Conservation (phyloP, 805 yeast genomes). For the Pichia occidentalis region DNA sequence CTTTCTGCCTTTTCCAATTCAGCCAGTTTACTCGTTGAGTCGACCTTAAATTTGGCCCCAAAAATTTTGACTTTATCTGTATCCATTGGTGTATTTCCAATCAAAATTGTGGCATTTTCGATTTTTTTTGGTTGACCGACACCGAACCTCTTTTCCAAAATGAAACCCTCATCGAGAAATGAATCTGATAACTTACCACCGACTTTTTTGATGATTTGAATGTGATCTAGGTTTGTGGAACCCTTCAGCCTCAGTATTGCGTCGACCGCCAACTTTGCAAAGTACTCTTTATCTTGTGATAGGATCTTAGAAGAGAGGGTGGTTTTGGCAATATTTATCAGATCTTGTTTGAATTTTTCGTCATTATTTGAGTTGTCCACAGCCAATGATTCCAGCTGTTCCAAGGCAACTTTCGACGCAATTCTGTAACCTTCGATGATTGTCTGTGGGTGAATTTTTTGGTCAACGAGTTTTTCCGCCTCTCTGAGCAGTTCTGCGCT, state of each 20-base stretch:
- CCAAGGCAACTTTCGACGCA: constrained; percentile 79
- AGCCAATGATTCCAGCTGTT: constrained; percentile 70
- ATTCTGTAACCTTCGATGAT: constrained; percentile 93
- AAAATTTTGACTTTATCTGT: constrained; percentile 96
- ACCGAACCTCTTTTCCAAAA: constrained; percentile 86
- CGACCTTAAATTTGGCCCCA: constrained; percentile 97
- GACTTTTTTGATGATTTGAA: constrained; percentile 85
- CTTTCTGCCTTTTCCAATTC: constrained; percentile 67
- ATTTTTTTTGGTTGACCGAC: constrained; percentile 86
- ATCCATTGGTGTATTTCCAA: constrained; percentile 94
- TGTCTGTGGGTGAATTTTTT: constrained; percentile 95
- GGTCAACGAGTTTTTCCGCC: constrained; percentile 88
- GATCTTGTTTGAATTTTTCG: constrained; percentile 63
- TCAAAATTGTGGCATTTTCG: constrained; percentile 76
- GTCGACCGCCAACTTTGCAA: constrained; percentile 86
- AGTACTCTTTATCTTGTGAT: constrained; percentile 89
- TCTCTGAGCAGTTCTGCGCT: constrained; percentile 89
- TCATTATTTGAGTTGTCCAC: constrained; percentile 59
- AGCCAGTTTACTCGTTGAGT: constrained; percentile 80
- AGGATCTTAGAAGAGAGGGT: constrained; percentile 89
- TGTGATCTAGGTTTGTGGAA: constrained; percentile 81
- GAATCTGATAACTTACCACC: constrained; percentile 93
- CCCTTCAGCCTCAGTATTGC: constrained; percentile 86
- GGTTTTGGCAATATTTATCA: constrained; percentile 83
- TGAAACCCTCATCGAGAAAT: constrained; percentile 92